These are phyloP conservation scores for Colletotrichum incanum DNA, from an alignment of 2,329 filamentous ascomycete genomes.

Conservation along the genomic window DNA sequence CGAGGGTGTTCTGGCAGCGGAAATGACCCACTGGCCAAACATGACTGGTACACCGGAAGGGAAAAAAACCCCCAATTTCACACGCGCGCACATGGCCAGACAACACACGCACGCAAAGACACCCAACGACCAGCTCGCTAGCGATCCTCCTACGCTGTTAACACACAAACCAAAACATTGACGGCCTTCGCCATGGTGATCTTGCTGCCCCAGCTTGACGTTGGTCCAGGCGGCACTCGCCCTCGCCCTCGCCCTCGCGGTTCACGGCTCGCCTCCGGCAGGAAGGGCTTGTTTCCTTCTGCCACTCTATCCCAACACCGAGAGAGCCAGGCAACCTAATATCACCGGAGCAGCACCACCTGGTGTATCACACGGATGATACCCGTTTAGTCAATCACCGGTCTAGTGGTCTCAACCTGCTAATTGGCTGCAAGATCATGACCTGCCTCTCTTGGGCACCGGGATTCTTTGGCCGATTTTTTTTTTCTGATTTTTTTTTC, in stretches of 20 bases:
- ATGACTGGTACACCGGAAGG: slow-evolving; percentile 12
- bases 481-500: not conserved
- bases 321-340: not conserved
- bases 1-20: slow-evolving; percentile 3
- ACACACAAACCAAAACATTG: slow-evolving; percentile 25
- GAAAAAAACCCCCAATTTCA: not conserved
- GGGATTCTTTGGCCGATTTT: not conserved
- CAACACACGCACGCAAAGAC: slow-evolving; percentile 5
- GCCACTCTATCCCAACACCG: not conserved
- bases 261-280: slow-evolving; percentile 13
- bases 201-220: not conserved
- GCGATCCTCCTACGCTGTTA: slow-evolving; percentile 16
- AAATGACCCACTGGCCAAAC: slow-evolving; percentile 26
- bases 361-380: not conserved
- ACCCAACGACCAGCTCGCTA: not conserved
- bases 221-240: not conserved
- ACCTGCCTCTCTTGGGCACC: not conserved
- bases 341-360: not conserved
- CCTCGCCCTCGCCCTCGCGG: not conserved
- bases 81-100: slow-evolving; percentile 2
- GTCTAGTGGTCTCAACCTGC: slow-evolving; percentile 9
- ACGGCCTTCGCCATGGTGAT: slow-evolving; percentile 10
- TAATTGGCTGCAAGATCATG: not conserved
- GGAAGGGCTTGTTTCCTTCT: slow-evolving; percentile 10
- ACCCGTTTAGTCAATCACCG: not conserved